Conservation (phyloP, 2,329 filamentous ascomycete genomes). For the Orbilia quercus region DNA sequence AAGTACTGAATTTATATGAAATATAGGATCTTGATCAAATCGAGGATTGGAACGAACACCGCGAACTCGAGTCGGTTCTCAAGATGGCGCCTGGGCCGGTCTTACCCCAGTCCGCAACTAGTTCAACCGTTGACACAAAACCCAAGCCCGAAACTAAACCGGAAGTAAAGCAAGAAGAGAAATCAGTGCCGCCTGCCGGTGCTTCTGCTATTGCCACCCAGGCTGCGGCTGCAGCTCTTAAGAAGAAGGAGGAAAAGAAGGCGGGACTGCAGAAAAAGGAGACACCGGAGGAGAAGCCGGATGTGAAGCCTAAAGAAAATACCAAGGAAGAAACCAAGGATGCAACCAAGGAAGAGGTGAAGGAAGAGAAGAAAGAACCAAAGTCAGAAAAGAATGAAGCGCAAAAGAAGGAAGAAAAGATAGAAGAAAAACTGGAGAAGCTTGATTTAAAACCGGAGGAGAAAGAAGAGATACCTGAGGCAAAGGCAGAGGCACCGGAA, state of each 20-base stretch:
- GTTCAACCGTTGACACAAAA: slow-evolving; percentile 40
- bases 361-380: neutral
- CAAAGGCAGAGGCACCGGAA: neutral
- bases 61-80: slow-evolving; percentile 89
- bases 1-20: slow-evolving; percentile 23
- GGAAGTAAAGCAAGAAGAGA: slow-evolving; percentile 49
- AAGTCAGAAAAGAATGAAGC: neutral
- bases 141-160: slow-evolving; percentile 34
- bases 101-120: slow-evolving; percentile 54
- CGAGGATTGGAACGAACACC: slow-evolving; percentile 99
- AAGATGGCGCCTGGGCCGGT: slow-evolving; percentile 73
- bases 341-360: neutral
- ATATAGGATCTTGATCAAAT: slow-evolving; percentile 87
- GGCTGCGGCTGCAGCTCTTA: slow-evolving; percentile 25
- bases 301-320: neutral
- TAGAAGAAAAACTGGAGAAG: neutral
- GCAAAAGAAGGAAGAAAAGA: slow-evolving; percentile 3
- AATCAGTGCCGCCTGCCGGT: slow-evolving; percentile 18
- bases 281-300: neutral
- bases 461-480: neutral
- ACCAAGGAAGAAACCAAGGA: neutral
- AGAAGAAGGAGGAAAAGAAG: slow-evolving; percentile 32
- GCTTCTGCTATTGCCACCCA: slow-evolving; percentile 35
- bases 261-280: neutral
- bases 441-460: neutral